A percentile compares a stretch with the other conserved stretches of the same genome.
Evolutionary conservation across 176 grass and related monocot genomes (phyloP).

Genomic region (Musa acuminata): DNA sequence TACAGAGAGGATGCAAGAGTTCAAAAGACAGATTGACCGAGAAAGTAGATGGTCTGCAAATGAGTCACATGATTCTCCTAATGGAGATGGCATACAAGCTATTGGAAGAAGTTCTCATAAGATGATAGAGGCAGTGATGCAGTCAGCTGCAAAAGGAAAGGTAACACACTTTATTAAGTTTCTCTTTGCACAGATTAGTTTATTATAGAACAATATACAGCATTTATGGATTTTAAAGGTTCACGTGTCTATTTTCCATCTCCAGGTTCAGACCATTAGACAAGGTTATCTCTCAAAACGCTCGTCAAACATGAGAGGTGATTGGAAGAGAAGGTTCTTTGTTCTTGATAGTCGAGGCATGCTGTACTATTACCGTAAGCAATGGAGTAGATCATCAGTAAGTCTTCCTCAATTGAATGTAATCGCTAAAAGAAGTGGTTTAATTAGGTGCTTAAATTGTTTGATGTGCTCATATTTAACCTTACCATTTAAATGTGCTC

Average conservation of each 20-base stretch:
- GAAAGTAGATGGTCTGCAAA: constrained; percentile 82
- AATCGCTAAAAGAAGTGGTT: background rate
- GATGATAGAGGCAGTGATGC: constrained; percentile 95
- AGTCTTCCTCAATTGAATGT: constrained; percentile 19
- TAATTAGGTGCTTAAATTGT: no score
- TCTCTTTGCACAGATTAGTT: background rate
- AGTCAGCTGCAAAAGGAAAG: constrained; percentile 84
- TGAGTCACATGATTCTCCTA: constrained; percentile 62
- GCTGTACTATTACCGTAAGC: constrained; percentile 94
- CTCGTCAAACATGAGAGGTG: constrained; percentile 95
- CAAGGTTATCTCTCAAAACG: constrained; percentile 97
- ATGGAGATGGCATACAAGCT: constrained; percentile 97
- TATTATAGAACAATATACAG: background rate
- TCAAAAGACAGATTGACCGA: constrained; percentile 89
- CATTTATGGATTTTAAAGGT: background rate
- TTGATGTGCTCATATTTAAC: no score
- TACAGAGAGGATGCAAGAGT: constrained; percentile 90
- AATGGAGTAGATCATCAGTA: constrained; percentile 75
- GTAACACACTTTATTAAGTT: constrained; percentile 26
- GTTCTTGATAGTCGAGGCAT: constrained; percentile 94
- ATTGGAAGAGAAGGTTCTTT: constrained; percentile 99
- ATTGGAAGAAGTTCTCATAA: constrained; percentile 95
- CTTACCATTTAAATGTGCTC: background rate
- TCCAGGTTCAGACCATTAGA: constrained; percentile 94
- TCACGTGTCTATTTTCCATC: background rate